Conservation (phyloP, 139 green algal genomes). For the Nannochloris sp. region DNA sequence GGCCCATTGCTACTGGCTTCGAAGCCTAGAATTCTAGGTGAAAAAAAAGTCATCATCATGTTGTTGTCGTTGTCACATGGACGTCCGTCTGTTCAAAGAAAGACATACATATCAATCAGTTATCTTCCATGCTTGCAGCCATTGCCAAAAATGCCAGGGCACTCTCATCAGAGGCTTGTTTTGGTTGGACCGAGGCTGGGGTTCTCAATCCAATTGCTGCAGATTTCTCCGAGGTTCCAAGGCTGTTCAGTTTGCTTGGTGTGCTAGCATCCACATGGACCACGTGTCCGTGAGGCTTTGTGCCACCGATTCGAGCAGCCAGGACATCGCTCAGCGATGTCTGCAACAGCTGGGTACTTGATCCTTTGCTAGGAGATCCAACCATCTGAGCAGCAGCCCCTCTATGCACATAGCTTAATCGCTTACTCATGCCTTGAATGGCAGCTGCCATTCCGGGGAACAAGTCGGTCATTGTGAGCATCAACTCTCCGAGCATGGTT, state of each 20-base stretch:
- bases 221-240: background rate
- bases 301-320: constrained; percentile 14
- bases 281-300: background rate
- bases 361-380: too few species aligned
- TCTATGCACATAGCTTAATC: background rate
- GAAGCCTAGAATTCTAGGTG: too few species aligned
- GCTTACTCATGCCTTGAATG: constrained; percentile 10
- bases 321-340: constrained; percentile 22
- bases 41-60: too few species aligned
- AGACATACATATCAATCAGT: background rate
- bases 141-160: constrained; percentile 27
- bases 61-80: too few species aligned
- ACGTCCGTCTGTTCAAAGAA: too few species aligned
- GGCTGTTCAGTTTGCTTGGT: constrained; percentile 10
- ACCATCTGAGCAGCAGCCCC: too few species aligned
- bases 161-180: constrained; percentile 11
- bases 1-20: too few species aligned
- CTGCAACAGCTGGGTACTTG: background rate
- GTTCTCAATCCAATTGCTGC: constrained; percentile 12
- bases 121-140: constrained; percentile 27
- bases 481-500: constrained; percentile 20
- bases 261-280: constrained; percentile 2
- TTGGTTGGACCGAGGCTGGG: constrained; percentile 8
- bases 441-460: constrained; percentile 26
- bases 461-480: constrained; percentile 20